Percentiles rank a stretch among this genome's conserved stretches.
Conservation (phyloP, 805 yeast genomes). For the Lachancea lanzarotensis region DNA sequence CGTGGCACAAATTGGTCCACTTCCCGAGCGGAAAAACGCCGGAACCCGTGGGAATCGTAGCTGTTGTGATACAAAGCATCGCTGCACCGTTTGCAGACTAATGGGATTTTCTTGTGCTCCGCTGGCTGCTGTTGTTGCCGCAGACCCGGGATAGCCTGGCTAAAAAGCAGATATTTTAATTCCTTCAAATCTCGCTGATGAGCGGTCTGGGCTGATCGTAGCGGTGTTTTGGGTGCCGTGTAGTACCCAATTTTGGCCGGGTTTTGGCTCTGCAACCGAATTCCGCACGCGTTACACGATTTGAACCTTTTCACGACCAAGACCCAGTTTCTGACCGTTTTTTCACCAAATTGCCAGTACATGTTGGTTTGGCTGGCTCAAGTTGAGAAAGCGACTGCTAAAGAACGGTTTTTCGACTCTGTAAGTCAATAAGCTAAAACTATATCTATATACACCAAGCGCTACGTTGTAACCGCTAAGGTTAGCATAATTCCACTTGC, state of each 20-base stretch:
- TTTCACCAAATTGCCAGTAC: background rate
- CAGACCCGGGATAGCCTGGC: slow-evolving; percentile 23
- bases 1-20: slow-evolving; percentile 36
- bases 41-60: slow-evolving; percentile 34
- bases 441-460: too few species aligned
- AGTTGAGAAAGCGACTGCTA: too few species aligned
- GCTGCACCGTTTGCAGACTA: slow-evolving; percentile 48
- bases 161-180: slow-evolving; percentile 26
- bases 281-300: slow-evolving; percentile 55
- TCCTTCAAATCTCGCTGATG: slow-evolving; percentile 14
- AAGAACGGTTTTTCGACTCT: too few species aligned
- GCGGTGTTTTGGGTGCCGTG: slow-evolving; percentile 20
- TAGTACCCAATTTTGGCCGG: slow-evolving; percentile 41
- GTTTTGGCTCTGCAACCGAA: slow-evolving; percentile 40
- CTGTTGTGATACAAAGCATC: slow-evolving; percentile 42
- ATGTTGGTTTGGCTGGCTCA: background rate
- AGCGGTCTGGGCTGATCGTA: background rate
- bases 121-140: slow-evolving; percentile 6
- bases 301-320: slow-evolving; percentile 1
- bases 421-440: too few species aligned
- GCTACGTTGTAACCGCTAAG: too few species aligned
- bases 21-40: slow-evolving; percentile 24
- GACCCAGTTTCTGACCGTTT: background rate
- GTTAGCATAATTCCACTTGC: too few species aligned
- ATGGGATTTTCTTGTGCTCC: background rate